A percentile compares a stretch with the other conserved stretches of the same genome.
phyloP scores from a whole-genome alignment of 129 eudicot species.

The Helichrysum umbraculigerum region DNA sequence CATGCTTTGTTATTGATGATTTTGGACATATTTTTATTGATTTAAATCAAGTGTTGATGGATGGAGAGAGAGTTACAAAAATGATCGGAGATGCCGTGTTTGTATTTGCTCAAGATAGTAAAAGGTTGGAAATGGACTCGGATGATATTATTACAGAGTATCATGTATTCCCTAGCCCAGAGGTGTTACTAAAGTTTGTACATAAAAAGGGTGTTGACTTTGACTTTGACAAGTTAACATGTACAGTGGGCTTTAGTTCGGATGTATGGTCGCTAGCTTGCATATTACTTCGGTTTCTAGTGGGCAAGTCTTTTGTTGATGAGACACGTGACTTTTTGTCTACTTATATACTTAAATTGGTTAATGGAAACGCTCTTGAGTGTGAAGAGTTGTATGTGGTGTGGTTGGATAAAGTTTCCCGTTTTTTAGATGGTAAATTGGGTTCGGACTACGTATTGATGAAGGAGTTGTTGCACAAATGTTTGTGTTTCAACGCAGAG shows the following conservation, averaged over 20 bases:
- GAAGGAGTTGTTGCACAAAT: constrained; percentile 43
- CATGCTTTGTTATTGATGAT: constrained; percentile 51
- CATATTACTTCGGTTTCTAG: constrained; percentile 49
- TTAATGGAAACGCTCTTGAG: constrained; percentile 36
- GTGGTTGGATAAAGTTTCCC: constrained; percentile 55
- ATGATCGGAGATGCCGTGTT: constrained; percentile 24
- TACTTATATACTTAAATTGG: constrained; percentile 28
- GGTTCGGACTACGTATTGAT: constrained; percentile 27
- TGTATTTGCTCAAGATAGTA: constrained; percentile 5
- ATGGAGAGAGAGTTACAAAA: constrained; percentile 41
- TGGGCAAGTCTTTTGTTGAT: constrained; percentile 58
- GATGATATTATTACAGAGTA: constrained; percentile 22
- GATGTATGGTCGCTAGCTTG: constrained; percentile 88
- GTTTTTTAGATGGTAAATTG: constrained; percentile 37
- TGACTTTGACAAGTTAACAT: constrained; percentile 24
- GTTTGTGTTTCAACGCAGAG: constrained; percentile 52
- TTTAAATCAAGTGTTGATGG: constrained; percentile 42
- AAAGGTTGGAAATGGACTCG: constrained; percentile 23
- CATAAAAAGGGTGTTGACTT: constrained; percentile 42
- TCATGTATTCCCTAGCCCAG: constrained; percentile 62
- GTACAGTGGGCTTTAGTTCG: constrained; percentile 47
- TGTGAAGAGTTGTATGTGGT: constrained; percentile 28
- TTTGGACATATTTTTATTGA: constrained; percentile 60
- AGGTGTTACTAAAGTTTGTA: constrained; percentile 50
- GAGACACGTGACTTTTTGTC: constrained; percentile 37